phyloP scores from a whole-genome alignment of 805 yeast species.

The Metschnikowia continentalis region DNA sequence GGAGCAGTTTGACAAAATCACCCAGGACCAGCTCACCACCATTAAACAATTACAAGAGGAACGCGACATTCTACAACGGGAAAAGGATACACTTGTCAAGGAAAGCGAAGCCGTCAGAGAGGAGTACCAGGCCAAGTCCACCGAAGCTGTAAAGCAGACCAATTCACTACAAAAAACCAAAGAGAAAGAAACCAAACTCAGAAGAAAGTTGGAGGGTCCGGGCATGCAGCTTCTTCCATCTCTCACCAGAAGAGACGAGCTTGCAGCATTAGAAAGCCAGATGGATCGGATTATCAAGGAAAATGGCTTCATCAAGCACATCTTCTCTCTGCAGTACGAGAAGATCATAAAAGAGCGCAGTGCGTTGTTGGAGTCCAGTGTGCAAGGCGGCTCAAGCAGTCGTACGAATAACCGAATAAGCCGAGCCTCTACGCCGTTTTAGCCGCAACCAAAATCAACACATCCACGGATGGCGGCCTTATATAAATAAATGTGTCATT shows the following conservation, averaged over 20 bases:
- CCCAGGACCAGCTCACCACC: conserved; percentile 19
- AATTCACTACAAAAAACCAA: conserved; percentile 19
- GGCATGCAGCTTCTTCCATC: conserved; percentile 35
- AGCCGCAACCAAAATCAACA: not conserved
- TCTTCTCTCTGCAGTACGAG: conserved; percentile 31
- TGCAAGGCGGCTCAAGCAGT: conserved; percentile 24
- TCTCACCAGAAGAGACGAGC: conserved; percentile 32
- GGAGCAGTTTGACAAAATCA: conserved; percentile 11
- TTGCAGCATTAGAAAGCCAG: conserved; percentile 23
- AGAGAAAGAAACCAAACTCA: conserved; percentile 18
- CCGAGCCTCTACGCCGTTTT: conserved; percentile 37
- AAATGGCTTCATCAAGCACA: conserved; percentile 26
- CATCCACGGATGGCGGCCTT: not conserved
- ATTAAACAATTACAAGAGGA: conserved; percentile 27
- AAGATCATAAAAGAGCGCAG: conserved; percentile 33
- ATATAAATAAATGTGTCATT: not conserved
- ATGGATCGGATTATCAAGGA: conserved; percentile 25
- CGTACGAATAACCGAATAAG: conserved; percentile 36
- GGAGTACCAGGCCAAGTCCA: conserved; percentile 32
- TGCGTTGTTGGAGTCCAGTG: conserved; percentile 25
- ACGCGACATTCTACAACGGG: conserved; percentile 20
- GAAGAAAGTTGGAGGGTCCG: conserved; percentile 26
- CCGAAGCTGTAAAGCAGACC: conserved; percentile 30
- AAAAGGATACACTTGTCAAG: conserved; percentile 21
- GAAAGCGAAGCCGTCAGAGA: conserved; percentile 29